These are phyloP conservation scores for Pseudonectria buxi DNA, from an alignment of 2,329 filamentous ascomycete genomes.

Conservation along the genomic window DNA sequence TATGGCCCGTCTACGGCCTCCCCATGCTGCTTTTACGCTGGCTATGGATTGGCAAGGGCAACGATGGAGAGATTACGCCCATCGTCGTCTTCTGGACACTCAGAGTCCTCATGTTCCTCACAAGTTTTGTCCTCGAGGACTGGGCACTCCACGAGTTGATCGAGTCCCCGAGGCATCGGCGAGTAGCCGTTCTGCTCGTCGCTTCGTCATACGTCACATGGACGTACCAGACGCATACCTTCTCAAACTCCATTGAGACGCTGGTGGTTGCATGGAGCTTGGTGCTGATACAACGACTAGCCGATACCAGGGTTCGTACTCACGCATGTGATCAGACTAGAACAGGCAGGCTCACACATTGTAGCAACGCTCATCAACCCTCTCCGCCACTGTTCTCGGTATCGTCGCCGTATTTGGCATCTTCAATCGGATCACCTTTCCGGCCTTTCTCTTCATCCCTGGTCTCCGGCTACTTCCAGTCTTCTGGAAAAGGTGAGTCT, in stretches of 20 bases:
- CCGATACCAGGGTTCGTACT: slow-evolving; percentile 63
- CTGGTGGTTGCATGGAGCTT: slow-evolving; percentile 88
- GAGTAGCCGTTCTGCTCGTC: slow-evolving; percentile 72
- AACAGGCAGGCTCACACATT: slow-evolving; percentile 15
- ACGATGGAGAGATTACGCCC: slow-evolving; percentile 72
- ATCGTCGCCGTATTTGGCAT: slow-evolving; percentile 77
- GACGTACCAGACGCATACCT: slow-evolving; percentile 97
- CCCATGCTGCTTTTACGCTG: slow-evolving; percentile 90
- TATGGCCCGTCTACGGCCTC: slow-evolving; percentile 92
- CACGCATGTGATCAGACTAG: slow-evolving; percentile 1
- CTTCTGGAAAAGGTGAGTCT: slow-evolving; percentile 70
- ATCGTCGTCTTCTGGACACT: slow-evolving; percentile 83
- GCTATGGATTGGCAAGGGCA: slow-evolving; percentile 81
- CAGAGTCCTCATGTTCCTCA: slow-evolving; percentile 82
- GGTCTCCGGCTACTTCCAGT: slow-evolving; percentile 77
- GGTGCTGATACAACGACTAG: slow-evolving; percentile 82
- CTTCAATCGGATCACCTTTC: slow-evolving; percentile 97
- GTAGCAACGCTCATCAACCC: slow-evolving; percentile 66
- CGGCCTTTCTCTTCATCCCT: slow-evolving; percentile 83
- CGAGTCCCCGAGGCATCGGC: slow-evolving; percentile 63
- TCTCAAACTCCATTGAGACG: slow-evolving; percentile 96
- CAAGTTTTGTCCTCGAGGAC: slow-evolving; percentile 95
- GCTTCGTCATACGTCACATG: slow-evolving; percentile 97
- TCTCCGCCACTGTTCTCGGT: slow-evolving; percentile 72
- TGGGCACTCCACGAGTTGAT: slow-evolving; percentile 95